phyloP scores from a whole-genome alignment of 768 basidiomycete genomes.

The Leccinum broughii region DNA sequence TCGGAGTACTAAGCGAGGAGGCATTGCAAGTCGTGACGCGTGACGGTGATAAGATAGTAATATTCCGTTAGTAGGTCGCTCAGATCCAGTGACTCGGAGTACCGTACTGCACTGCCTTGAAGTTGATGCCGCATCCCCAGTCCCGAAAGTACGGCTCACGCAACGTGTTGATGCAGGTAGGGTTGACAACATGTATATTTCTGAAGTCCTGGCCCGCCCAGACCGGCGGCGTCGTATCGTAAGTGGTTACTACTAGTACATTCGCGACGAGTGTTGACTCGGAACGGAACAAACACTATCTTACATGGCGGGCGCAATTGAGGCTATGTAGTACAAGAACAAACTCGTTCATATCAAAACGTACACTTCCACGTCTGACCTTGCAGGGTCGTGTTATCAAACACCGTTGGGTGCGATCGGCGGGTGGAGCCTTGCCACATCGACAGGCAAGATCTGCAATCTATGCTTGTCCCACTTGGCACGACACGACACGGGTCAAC shows the following conservation, averaged over 20 bases:
- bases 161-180: conserved; percentile 10
- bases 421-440: conserved; percentile 29
- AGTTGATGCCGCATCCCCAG: too few relatives aligned
- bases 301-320: neutral
- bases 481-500: neutral
- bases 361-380: neutral
- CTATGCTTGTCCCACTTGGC: conserved; percentile 60
- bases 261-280: too few relatives aligned
- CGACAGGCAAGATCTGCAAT: conserved; percentile 48
- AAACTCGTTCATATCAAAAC: neutral
- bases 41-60: neutral
- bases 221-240: neutral
- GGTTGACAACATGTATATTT: neutral
- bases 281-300: neutral
- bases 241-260: neutral
- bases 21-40: too few relatives aligned
- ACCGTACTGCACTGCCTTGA: too few relatives aligned
- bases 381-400: neutral
- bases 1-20: neutral
- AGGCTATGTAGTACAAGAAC: neutral
- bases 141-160: neutral
- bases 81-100: conserved; percentile 1
- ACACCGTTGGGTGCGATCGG: neutral
- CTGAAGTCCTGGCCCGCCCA: neutral
- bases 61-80: too few relatives aligned